A percentile compares a stretch with the other conserved stretches of the same genome.
Evolutionary conservation across 2,329 filamentous ascomycete species (phyloP).

Genomic region (Neoascochyta sp.): DNA sequence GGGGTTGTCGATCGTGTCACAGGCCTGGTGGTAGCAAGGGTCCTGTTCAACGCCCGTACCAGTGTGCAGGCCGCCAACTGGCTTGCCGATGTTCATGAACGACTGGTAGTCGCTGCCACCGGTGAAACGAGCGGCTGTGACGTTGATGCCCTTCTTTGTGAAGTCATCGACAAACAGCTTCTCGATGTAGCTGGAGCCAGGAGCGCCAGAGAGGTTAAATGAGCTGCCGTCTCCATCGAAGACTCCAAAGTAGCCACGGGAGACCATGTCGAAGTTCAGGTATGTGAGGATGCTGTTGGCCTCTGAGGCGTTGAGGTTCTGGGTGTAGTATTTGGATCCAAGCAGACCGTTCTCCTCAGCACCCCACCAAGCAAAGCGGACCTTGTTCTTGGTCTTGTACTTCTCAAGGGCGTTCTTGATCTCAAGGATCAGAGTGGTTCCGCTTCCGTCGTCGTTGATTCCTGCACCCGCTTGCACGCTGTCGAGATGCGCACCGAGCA

Average conservation of each 20-base stretch:
- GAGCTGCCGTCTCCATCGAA: slow-evolving; percentile 40
- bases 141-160: slow-evolving; percentile 34
- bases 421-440: slow-evolving; percentile 38
- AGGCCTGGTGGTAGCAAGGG: slow-evolving; percentile 40
- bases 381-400: slow-evolving; percentile 40
- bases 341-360: slow-evolving; percentile 42
- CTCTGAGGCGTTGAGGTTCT: slow-evolving; percentile 29
- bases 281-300: slow-evolving; percentile 40
- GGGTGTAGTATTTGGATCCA: slow-evolving; percentile 39
- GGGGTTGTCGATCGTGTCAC: slow-evolving; percentile 40
- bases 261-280: slow-evolving; percentile 46
- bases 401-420: slow-evolving; percentile 37
- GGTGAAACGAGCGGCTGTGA: slow-evolving; percentile 37
- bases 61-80: slow-evolving; percentile 40
- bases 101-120: slow-evolving; percentile 41
- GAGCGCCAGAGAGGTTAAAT: slow-evolving; percentile 31
- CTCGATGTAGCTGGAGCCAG: slow-evolving; percentile 35
- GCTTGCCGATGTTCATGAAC: slow-evolving; percentile 41
- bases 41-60: slow-evolving; percentile 41
- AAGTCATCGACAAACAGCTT: slow-evolving; percentile 38
- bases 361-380: slow-evolving; percentile 42
- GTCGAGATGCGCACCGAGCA: slow-evolving; percentile 39
- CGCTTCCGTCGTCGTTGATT: slow-evolving; percentile 44
- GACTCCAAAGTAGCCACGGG: slow-evolving; percentile 38
- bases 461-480: slow-evolving; percentile 37